Evolutionary conservation across 2,329 filamentous ascomycete genomes (phyloP).

Genomic region (Dryadomyces quercus-mongolicae): DNA sequence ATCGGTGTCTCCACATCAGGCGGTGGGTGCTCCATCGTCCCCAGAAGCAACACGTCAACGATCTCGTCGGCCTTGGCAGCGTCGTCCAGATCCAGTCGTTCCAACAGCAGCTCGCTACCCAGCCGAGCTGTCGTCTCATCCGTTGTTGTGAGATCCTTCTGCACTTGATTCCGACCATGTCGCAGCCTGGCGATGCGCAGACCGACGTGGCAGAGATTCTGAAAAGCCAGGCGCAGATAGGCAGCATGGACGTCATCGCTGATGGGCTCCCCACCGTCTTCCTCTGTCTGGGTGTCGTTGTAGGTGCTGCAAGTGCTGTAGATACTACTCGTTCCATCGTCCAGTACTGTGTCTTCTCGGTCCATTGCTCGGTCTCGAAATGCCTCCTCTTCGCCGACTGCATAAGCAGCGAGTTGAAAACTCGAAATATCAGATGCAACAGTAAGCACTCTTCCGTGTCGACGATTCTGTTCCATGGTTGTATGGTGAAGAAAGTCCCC

Average conservation of each 20-base stretch:
- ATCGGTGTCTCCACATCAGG: not conserved
- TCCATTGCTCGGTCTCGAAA: too few relatives aligned
- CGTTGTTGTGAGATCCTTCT: not conserved
- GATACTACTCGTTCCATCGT: not conserved
- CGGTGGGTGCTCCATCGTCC: too few relatives aligned
- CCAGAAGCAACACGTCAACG: not conserved
- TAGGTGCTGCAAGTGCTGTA: not conserved
- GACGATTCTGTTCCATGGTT: not conserved
- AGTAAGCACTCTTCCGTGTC: not conserved
- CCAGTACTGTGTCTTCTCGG: not conserved
- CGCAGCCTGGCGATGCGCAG: constrained; percentile 4
- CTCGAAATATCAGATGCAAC: not conserved
- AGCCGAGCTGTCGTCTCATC: not conserved
- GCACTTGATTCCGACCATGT: not conserved
- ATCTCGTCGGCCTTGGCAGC: not conserved
- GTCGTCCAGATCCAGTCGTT: not conserved
- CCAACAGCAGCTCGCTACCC: not conserved
- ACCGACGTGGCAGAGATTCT: constrained; percentile 1
- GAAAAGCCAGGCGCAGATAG: not conserved
- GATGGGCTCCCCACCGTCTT: not conserved
- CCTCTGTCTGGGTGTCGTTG: not conserved
- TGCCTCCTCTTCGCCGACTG: not conserved
- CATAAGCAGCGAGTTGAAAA: not conserved
- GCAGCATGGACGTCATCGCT: not conserved
- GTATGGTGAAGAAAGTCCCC: not conserved